Evolutionary conservation across 768 basidiomycete species (phyloP).

Genomic region (Leucocoprinus birnbaumii): DNA sequence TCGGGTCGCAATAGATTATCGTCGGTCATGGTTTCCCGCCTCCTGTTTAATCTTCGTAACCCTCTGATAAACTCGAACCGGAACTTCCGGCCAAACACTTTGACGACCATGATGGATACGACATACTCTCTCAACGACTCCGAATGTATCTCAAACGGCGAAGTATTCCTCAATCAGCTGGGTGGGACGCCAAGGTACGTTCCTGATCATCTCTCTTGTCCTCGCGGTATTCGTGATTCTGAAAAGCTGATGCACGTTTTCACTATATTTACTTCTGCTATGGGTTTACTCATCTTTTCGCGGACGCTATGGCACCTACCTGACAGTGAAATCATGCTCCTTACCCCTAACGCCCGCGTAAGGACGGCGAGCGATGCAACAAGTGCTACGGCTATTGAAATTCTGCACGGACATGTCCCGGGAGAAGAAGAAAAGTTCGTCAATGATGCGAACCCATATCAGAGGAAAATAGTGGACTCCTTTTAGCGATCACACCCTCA

Average conservation of each 20-base stretch:
- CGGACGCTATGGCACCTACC: too few species aligned
- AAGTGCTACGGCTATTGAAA: neutral
- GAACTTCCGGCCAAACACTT: neutral
- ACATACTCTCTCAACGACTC: neutral
- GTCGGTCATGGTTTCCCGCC: conserved; percentile 28
- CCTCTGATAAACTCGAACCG: conserved; percentile 17
- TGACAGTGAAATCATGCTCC: conserved; percentile 4
- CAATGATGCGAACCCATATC: neutral
- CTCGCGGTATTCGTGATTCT: neutral
- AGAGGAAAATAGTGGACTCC: conserved; percentile 6
- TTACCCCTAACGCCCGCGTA: neutral
- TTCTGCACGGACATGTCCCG: neutral
- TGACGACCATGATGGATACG: neutral
- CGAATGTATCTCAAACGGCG: conserved; percentile 2
- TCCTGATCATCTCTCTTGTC: neutral
- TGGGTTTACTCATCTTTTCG: neutral
- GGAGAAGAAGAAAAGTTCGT: neutral
- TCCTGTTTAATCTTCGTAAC: conserved; percentile 29
- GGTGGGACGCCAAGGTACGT: conserved; percentile 6
- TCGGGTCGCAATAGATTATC: conserved; percentile 19
- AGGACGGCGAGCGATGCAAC: neutral
- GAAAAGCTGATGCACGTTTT: neutral
- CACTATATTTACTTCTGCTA: neutral
- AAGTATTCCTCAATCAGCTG: neutral
- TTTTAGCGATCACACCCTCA: neutral